Evolutionary conservation across 2,329 filamentous ascomycete species (phyloP), one percentile per base, ranked within the genome.

Genomic region (Ophiocordyceps robertsii): DNA sequence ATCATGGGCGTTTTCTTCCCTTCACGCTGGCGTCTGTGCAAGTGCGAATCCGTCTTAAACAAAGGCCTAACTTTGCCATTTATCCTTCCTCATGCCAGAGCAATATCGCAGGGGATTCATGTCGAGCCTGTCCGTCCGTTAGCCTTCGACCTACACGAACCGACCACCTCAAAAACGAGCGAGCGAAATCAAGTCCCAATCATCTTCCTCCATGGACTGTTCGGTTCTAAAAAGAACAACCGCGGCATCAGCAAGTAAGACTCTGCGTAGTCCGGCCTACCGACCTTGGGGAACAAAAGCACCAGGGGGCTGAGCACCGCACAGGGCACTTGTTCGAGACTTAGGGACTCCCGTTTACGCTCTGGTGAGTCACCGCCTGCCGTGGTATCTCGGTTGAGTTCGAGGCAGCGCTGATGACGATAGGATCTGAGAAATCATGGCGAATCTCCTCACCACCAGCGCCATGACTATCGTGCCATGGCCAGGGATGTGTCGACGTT

Each of bases 181-280:
- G 63, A 24, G 56, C 61, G 43, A 59, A 17, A 68, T 54, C 57
- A 61, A 45, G 62, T 65, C 33, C 84, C 89, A 2, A 86, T 96
- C 49, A 64, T 96, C 47, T 84, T 96, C 51, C 77, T 96, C 56
- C 90, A 96, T 59, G 90, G 92, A 1, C 70, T 96, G 11, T 95
- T 96, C 56, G 90, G 90, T 17, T 95, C 86, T 32, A 95, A 93
- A 67, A 88, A 86, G 67, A 96, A 96, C 60, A 95, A 95, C 59
- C 73, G 89, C 60, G 85, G 75, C 55, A 92, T 96, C 48, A 93
- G 88, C 82, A 94, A 88, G 90, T 95, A 69, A 60, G 82, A 66
- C 39, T 19, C 29, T 21, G 29, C 13, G 21, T 42, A 6, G 14
- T 11, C 19, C 36, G 13, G 11, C 6, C 9, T 13, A n/a, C 9